These are phyloP conservation scores for Tuber microsphaerosporum DNA, from an alignment of 495 filamentous ascomycete genomes.

Conservation along the genomic window DNA sequence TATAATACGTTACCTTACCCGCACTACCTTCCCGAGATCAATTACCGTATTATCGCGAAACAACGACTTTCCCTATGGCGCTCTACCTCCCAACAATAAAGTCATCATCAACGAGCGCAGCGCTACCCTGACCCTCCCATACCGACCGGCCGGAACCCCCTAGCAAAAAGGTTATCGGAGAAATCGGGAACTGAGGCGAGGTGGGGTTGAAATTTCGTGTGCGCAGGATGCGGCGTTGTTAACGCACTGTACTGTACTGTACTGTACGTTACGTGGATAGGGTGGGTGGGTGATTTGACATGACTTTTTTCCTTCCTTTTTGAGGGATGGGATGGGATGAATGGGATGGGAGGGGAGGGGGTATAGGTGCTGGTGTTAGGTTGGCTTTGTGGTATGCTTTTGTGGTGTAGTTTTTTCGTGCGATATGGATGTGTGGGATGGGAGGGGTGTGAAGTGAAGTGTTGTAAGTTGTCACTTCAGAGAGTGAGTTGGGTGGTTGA, in stretches of 20 bases:
- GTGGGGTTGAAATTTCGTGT: neutral
- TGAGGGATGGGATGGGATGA: neutral
- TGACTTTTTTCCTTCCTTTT: neutral
- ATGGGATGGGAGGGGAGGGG: neutral
- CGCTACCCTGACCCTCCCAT: neutral
- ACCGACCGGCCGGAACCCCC: too few species aligned
- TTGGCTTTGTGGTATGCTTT: neutral
- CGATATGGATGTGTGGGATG: neutral
- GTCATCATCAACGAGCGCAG: neutral
- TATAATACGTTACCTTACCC: neutral
- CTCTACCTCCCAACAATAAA: neutral
- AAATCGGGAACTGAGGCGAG: neutral
- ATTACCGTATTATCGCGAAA: neutral
- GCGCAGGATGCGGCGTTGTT: neutral
- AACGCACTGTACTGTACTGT: neutral
- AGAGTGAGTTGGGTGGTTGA: neutral
- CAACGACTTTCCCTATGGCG: neutral
- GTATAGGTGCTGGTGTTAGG: neutral
- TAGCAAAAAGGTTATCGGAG: neutral
- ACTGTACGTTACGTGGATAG: neutral
- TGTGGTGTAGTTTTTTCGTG: neutral
- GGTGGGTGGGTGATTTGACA: neutral
- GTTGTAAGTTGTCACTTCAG: neutral
- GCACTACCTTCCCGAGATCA: neutral
- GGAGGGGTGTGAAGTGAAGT: neutral